Evolutionary conservation across 2,329 filamentous ascomycete genomes (phyloP), one percentile per base, ranked within the genome.

Genomic region (Diplodia scrobiculata): DNA sequence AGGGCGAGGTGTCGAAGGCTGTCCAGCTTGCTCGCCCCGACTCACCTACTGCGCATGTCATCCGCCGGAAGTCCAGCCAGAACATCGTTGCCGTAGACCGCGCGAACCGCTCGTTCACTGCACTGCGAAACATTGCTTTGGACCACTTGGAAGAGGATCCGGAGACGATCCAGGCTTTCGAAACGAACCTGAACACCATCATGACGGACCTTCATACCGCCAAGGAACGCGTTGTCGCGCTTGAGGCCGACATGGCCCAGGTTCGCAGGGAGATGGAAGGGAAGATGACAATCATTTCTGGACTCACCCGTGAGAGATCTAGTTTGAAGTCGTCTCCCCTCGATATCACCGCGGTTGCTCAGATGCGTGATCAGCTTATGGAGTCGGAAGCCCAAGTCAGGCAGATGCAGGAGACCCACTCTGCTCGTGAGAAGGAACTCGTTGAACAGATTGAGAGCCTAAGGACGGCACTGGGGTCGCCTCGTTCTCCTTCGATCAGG

Each of bases 221-320:
- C 50, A 93, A 93, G 47, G 93, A 98, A 76, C 88, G 93, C 32
- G 93, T 97, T 63, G 91, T 96, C 73, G 89, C 93, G 72, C 83
- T 99, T 14, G 95, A 99, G 77, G 87, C 88, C 5, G 94, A 97
- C 71, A 86, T 97, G 66, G 83, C 88, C 29, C 88, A 87, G 3
- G 87, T 92, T 25, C 95, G 91, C 81, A 97, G 92, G 81, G 95
- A 99, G 77, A 96, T 98, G 89, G 95, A 99, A 75, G 89, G 86
- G 69, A 99, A 99, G 85, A 92, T 94, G 83, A 91, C 91, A 34
- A 93, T 99, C 74, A 98, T 99, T 71, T 91, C 92, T 34, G 95
- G 95, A 6, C 83, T 99, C 69, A 96, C 95, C 3, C 89, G 95
- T 64, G 96, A 99, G 78, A 85, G 96, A 67, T 94, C 92, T 2